Percentiles rank a stretch among this genome's conserved stretches.
These are phyloP conservation scores for Paracamarosporium sp. DNA, from an alignment of 2,329 filamentous ascomycete genomes.

Conservation along the genomic window DNA sequence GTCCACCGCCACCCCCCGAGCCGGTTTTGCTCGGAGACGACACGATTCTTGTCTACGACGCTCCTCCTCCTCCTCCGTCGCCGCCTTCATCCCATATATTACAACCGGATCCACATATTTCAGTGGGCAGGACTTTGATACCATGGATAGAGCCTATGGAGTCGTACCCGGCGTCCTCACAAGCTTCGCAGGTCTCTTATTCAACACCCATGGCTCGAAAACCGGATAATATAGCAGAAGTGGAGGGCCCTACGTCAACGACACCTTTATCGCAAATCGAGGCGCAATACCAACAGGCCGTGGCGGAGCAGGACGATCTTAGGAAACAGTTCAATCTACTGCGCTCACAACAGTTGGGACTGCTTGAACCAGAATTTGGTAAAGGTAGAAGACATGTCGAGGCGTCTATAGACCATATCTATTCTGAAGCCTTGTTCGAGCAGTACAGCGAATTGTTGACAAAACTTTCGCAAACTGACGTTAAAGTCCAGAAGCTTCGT, in stretches of 20 bases:
- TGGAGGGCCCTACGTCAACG: too few species aligned
- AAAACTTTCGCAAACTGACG: conserved; percentile 9
- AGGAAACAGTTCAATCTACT: conserved; percentile 14
- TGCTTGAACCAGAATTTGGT: not conserved
- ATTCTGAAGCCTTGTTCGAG: not conserved
- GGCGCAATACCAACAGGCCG: conserved; percentile 1
- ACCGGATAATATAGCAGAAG: too few species aligned
- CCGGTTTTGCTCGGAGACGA: not conserved
- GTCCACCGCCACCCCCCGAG: not conserved
- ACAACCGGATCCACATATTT: not conserved
- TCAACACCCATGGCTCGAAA: too few species aligned
- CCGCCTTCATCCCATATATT: not conserved
- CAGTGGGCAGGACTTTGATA: too few species aligned
- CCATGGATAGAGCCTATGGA: not conserved
- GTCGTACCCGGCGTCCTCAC: too few species aligned
- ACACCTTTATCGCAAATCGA: not conserved
- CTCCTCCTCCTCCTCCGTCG: conserved; percentile 5
- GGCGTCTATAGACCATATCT: not conserved
- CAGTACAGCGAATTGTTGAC: conserved; percentile 9
- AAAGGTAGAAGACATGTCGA: not conserved
- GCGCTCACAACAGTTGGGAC: conserved; percentile 5
- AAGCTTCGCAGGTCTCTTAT: too few species aligned
- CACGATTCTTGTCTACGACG: not conserved
- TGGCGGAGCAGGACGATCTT: conserved; percentile 7
- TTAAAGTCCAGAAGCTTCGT: conserved; percentile 11